phyloP scores from a whole-genome alignment of 1,284 basidiomycete genomes.

The Sutorius eximius region DNA sequence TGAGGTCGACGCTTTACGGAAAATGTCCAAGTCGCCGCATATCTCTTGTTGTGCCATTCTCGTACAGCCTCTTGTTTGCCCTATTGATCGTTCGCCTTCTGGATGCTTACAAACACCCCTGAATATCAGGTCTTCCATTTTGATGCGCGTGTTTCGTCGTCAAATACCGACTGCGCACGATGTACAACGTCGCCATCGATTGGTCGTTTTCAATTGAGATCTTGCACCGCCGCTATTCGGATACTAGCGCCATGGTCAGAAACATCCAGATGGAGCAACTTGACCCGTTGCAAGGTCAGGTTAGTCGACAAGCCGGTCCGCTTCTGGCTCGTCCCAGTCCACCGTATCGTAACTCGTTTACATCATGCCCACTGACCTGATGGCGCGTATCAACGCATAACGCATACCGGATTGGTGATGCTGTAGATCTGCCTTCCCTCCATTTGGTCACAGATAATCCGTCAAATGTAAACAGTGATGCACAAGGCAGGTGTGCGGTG shows the following conservation, averaged over 20 bases:
- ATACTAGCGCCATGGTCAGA: background rate
- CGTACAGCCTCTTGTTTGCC: constrained; percentile 30
- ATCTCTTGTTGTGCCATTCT: constrained; percentile 1
- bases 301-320: constrained; percentile 7
- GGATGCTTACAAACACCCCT: constrained; percentile 25
- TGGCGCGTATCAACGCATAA: constrained; percentile 5
- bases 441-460: constrained; percentile 11
- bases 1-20: constrained; percentile 11
- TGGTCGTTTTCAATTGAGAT: constrained; percentile 17
- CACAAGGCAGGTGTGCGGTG: constrained; percentile 5
- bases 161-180: constrained; percentile 35
- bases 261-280: constrained; percentile 13
- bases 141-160: constrained; percentile 37
- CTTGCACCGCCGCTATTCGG: constrained; percentile 10
- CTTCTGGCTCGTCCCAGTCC: constrained; percentile 7
- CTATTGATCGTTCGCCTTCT: constrained; percentile 22
- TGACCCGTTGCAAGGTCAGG: constrained; percentile 7
- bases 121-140: constrained; percentile 33
- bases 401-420: background rate
- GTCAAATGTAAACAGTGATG: constrained; percentile 13
- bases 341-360: constrained; percentile 3
- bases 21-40: constrained; percentile 22
- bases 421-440: constrained; percentile 4
- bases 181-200: constrained; percentile 23
- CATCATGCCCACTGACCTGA: constrained; percentile 13